Conservation (phyloP, 2,329 filamentous ascomycete species). For the Juglanconis juglandina region DNA sequence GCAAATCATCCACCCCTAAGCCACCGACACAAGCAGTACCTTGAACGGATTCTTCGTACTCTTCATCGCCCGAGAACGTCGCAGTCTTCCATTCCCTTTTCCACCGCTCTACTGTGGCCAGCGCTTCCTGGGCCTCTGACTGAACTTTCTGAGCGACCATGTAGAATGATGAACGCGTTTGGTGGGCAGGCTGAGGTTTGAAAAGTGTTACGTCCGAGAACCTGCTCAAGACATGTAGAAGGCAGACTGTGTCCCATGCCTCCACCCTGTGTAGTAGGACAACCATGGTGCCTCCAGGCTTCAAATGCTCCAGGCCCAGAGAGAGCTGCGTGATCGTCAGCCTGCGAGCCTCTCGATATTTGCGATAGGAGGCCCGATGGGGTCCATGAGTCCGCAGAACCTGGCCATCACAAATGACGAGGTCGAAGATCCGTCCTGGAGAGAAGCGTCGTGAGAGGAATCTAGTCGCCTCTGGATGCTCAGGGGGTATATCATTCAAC, state of each 20-base stretch:
- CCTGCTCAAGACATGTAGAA: constrained; percentile 37
- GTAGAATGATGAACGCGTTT: constrained; percentile 49
- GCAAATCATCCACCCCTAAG: constrained; percentile 21
- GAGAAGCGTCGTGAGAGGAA: no score
- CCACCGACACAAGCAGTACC: not conserved
- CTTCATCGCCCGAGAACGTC: constrained; percentile 35
- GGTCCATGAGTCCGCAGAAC: constrained; percentile 37
- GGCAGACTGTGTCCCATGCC: constrained; percentile 31
- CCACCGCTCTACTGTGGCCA: constrained; percentile 36
- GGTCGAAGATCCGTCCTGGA: constrained; percentile 30
- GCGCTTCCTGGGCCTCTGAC: constrained; percentile 28
- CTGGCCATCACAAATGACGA: constrained; percentile 47
- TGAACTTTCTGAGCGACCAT: constrained; percentile 44
- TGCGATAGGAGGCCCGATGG: constrained; percentile 28
- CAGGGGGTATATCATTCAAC: no score
- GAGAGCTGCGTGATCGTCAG: constrained; percentile 38
- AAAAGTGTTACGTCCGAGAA: constrained; percentile 41
- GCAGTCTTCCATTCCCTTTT: constrained; percentile 36
- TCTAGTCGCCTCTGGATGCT: no score
- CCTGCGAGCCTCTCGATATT: constrained; percentile 33
- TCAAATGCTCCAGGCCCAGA: constrained; percentile 43
- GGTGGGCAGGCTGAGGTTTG: constrained; percentile 41
- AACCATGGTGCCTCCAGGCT: constrained; percentile 46
- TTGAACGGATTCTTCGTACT: constrained; percentile 3
- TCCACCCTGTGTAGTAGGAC: constrained; percentile 49